These are phyloP conservation scores for Aspergillus aculeatus DNA, from an alignment of 2,329 filamentous ascomycete species.

Conservation along the genomic window DNA sequence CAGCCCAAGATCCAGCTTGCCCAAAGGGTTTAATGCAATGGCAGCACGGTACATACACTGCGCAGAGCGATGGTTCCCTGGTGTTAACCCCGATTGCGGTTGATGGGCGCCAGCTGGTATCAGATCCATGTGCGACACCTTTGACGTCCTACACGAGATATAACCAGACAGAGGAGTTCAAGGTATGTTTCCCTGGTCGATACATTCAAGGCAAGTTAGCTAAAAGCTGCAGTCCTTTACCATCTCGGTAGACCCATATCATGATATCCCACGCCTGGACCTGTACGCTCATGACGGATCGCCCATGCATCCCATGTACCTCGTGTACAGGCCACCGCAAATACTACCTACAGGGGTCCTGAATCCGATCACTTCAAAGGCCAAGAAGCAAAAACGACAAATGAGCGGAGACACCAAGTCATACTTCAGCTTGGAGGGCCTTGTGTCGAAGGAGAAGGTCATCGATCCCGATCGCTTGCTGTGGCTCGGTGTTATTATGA, in stretches of 20 bases:
- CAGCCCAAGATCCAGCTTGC: slow-evolving; percentile 61
- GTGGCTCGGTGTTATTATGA: slow-evolving; percentile 51
- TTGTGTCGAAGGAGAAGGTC: slow-evolving; percentile 34
- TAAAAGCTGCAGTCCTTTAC: slow-evolving; percentile 38
- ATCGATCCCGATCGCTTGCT: slow-evolving; percentile 45
- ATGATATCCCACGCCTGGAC: slow-evolving; percentile 62
- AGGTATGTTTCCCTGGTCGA: slow-evolving; percentile 45
- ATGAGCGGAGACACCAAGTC: slow-evolving; percentile 15
- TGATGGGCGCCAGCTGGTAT: slow-evolving; percentile 67
- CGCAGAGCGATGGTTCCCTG: slow-evolving; percentile 59
- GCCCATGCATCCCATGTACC: slow-evolving; percentile 67
- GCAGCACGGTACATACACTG: slow-evolving; percentile 66
- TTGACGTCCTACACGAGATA: slow-evolving; percentile 63
- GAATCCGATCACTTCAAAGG: slow-evolving; percentile 51
- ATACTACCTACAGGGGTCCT: slow-evolving; percentile 70
- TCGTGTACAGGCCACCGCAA: slow-evolving; percentile 60
- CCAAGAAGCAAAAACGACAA: slow-evolving; percentile 35
- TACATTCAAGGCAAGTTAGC: neutral
- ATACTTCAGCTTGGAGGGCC: slow-evolving; percentile 25
- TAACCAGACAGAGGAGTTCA: slow-evolving; percentile 62
- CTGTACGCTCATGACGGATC: slow-evolving; percentile 64
- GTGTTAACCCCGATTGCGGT: slow-evolving; percentile 60
- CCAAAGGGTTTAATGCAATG: slow-evolving; percentile 68
- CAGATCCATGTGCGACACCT: slow-evolving; percentile 60
- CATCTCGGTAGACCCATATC: slow-evolving; percentile 58